Base-by-base conservation (phyloP, 2,329 filamentous ascomycete species). In the Monosporascus sp. region DNA sequence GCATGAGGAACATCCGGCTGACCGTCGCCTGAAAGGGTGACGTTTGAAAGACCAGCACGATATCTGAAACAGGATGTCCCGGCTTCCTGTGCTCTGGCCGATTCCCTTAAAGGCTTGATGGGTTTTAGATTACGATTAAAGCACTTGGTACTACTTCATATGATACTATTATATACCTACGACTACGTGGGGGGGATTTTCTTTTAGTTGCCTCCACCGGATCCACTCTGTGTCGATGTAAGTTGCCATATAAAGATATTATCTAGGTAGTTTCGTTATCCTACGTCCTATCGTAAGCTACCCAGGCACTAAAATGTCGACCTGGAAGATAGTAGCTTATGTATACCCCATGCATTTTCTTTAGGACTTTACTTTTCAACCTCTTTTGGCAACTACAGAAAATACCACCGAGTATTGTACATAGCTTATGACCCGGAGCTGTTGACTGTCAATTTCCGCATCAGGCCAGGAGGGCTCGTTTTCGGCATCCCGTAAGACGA, bases 31-130 rank as follows among this genome's bases (percentile, higher is more conserved):
- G 31, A 34, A 34, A 14, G 24, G 24, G 31, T 14, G 31, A 34
- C 31, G 31, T 34, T 31, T 14, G 9, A 5, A 5, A 14, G 11
- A 14, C 31, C 11, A 1, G 31, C 3, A 14, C 9, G 3, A 34
- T 34, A 14, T 14, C 11, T 5, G 31, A 11, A 34, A 14, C 11
- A 5, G 31, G 31, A 34, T 41, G 44, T 56, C 48, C 49, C 26
- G 43, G 43, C 8, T 51, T 43, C 53, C 55, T 55, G 41, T 58
- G 52, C 47, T 9, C 20, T 20, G 3, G 43, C 16, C 17, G 17
- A 17, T 47, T 27, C 19, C 24, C 26, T 7, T 16, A 5, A 8
- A 43, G n/a, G 20, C 8, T 43, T 9, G 8, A 43, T 43, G 20
- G 11, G n/a, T 9, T 22, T 4, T 19, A 8, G n/a, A 43, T 14